Base-by-base conservation (phyloP, 257 asterid genomes). In the Solanum chilense region DNA sequence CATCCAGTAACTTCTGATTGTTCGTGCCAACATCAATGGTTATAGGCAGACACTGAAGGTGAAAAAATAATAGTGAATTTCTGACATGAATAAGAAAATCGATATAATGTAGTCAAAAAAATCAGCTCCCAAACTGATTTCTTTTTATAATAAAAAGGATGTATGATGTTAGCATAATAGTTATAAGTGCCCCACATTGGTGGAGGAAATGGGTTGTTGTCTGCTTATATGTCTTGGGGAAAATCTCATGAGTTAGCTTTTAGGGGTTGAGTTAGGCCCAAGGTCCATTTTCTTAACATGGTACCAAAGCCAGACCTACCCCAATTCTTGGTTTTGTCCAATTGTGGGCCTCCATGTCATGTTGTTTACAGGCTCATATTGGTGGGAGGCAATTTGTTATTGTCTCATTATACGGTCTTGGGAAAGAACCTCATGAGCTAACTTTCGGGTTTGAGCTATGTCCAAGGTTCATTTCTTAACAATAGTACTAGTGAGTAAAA, bases 11-110 rank as follows among this genome's bases (percentile, higher is more conserved):
- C 88, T 88, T 90, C 93, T 92, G 87, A 82, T 96, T 96, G 91
- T 96, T 96, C 69, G 99, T 95, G 85, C 99, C 99, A 60, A 96
- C 99, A 83, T 96, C 99, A 66, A 95, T 92, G 70, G 98, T 96
- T 83, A 96, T 89, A 88, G 99, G 99, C 88, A 96, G 91, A 87
- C 99, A 96, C 98, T 96, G 93, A 86, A 62, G 84, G 70, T 88
- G 2, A 77, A 75, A 89, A 15, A 42, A 21, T 49, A 83, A 77
- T n/a, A 49, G 45, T 81, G 44, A 85, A 85, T 70, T 49, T 81
- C 85, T 31, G 69, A 49, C 69, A 49, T 42, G 69, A 16, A 33
- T 29, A 29, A 18, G 85, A 49, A 74, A 27, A 45, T 45, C 6
- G 5, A 78, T 78, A 78, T 16, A 45, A 16, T 7, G 11, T 45